Conservation (phyloP, 495 filamentous ascomycete species). For the Aspergillus funiculosus region DNA sequence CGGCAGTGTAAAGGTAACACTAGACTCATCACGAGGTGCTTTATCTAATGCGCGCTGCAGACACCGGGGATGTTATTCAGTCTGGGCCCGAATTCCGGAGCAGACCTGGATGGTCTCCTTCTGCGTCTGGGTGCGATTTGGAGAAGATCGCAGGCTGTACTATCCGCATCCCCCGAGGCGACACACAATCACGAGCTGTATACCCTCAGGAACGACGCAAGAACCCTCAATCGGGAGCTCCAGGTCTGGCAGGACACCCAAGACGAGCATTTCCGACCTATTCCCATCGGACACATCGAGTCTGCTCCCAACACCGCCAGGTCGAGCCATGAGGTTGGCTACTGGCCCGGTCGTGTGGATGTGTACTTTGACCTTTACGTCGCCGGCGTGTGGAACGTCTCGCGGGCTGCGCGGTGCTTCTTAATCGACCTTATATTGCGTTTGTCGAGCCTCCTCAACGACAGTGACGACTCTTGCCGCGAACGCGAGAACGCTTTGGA, state of each 20-base stretch:
- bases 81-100: neutral
- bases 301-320: neutral
- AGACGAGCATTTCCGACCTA: constrained; percentile 15
- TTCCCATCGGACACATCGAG: constrained; percentile 8
- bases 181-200: constrained; percentile 1
- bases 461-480: neutral
- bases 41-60: neutral
- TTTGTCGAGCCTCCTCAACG: constrained; percentile 11
- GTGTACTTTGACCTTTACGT: constrained; percentile 26
- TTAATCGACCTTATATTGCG: constrained; percentile 16
- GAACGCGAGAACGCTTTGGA: neutral
- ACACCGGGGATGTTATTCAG: neutral
- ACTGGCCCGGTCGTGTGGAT: constrained; percentile 21
- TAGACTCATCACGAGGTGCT: too few relatives aligned
- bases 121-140: constrained; percentile 14
- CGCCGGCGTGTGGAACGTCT: constrained; percentile 28
- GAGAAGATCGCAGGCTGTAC: constrained; percentile 11
- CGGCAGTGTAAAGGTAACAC: constrained; percentile 3
- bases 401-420: constrained; percentile 22
- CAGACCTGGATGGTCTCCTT: constrained; percentile 17
- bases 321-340: constrained; percentile 7
- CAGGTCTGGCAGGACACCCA: constrained; percentile 16
- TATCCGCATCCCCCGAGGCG: constrained; percentile 2
- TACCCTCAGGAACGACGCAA: constrained; percentile 16
- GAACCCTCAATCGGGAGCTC: constrained; percentile 10